Evolutionary conservation across 2,329 filamentous ascomycete genomes (phyloP).

Genomic region (Pseudocercospora pini-densiflorae): DNA sequence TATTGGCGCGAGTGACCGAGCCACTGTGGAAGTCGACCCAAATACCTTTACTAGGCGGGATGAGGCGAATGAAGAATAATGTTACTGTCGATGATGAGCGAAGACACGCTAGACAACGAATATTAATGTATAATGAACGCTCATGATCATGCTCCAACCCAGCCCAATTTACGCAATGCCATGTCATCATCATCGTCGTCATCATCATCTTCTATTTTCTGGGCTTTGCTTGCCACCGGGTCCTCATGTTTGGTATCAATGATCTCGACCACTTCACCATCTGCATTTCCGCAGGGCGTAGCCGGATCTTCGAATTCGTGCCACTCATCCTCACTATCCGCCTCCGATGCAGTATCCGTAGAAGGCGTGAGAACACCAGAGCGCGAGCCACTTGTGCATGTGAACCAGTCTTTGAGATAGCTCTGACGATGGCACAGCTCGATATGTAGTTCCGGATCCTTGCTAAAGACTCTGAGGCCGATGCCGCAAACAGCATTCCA

Average conservation of each 20-base stretch:
- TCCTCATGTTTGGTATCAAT: not conserved
- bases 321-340: not conserved
- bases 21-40: not conserved
- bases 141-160: not conserved
- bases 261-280: not conserved
- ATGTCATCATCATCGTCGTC: not conserved
- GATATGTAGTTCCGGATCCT: conserved; percentile 11
- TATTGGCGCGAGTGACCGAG: not conserved
- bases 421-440: conserved; percentile 8
- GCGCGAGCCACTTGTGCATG: not conserved
- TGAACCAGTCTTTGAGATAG: not conserved
- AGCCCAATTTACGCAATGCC: not conserved
- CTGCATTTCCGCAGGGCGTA: no score
- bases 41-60: not conserved
- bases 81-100: not conserved
- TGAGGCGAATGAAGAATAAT: not conserved
- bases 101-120: not conserved
- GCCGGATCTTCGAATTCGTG: not conserved
- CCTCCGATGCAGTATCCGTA: not conserved
- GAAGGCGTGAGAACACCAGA: not conserved
- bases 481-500: conserved; percentile 23
- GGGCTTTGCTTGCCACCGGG: not conserved
- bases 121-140: not conserved
- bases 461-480: conserved; percentile 15
- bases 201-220: not conserved